Evolutionary conservation across 129 eudicot species (phyloP), one percentile per base, ranked within the genome.

Genomic region (Oenanthe sinensis): DNA sequence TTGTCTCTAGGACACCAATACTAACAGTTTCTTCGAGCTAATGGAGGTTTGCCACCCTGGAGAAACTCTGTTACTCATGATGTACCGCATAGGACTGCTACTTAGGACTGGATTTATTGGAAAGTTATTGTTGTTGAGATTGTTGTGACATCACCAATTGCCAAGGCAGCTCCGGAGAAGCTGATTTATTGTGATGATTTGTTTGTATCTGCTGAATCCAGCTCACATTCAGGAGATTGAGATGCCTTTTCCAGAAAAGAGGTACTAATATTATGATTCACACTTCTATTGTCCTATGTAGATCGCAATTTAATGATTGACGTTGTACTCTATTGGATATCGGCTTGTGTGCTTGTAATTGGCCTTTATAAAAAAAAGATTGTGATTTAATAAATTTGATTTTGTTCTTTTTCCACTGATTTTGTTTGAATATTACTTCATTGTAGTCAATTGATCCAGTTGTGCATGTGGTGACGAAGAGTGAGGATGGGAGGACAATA

Each of bases 31-130:
- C 75, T 90, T 65, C 49, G 94, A 37, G 92, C 88, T 26, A 91
- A 91, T 24, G 89, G 89, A 0, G 92, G 94, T 0, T 50, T 87
- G 71, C 97, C 93, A 13, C 97, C 97, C 4, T 91, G 97, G 97
- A 79, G 90, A 77, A 89, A 91, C 45, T 86, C 92, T 0, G 89
- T 91, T 43, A 91, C 97, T 0, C 97, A 91, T 72, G 97, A 89
- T 76, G 85, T 89, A 16, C 97, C 97, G 33, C 81, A 88, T n/a
- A 86, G 96, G 74, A 88, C 82, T 43, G 82, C 81, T 9, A 91
- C 94, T 12, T 87, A 87, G 82, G 91, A 90, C 52, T 90, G 96
- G 97, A 82, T 92, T 49, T 71, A 77, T 4, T 91, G 97, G 97
- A 73, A 91, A 40, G 88, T 91, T 62, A 87, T 87, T 24, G 76